phyloP scores from a whole-genome alignment of 495 filamentous ascomycete species.

The Hypoxylon crocopeplum region DNA sequence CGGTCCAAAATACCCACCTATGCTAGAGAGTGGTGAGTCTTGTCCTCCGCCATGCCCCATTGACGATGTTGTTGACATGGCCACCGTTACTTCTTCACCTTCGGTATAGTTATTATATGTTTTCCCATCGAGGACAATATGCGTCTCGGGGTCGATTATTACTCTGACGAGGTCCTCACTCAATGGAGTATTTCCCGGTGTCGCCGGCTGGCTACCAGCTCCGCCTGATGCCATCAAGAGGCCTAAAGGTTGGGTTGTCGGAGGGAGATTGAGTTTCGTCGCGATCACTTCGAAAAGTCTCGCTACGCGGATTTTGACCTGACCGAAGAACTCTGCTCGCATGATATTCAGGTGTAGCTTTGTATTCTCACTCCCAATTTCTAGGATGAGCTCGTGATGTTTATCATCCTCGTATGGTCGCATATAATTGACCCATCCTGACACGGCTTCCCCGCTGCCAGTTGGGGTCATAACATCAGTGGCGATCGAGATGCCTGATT shows the following conservation, averaged over 20 bases:
- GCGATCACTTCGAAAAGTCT: slow-evolving; percentile 80
- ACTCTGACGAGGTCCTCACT: slow-evolving; percentile 76
- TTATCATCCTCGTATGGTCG: slow-evolving; percentile 83
- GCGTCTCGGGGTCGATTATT: slow-evolving; percentile 68
- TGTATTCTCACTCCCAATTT: slow-evolving; percentile 74
- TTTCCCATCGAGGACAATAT: slow-evolving; percentile 74
- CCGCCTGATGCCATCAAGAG: slow-evolving; percentile 67
- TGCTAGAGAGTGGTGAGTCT: slow-evolving; percentile 45
- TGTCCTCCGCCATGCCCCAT: slow-evolving; percentile 39
- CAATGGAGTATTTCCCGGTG: slow-evolving; percentile 73
- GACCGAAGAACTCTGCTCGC: slow-evolving; percentile 74
- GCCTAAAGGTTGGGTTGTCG: slow-evolving; percentile 68
- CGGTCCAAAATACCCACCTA: slow-evolving; percentile 30
- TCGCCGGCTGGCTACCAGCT: slow-evolving; percentile 60
- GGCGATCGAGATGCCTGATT: slow-evolving; percentile 76
- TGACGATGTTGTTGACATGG: slow-evolving; percentile 44
- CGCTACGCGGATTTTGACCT: slow-evolving; percentile 70
- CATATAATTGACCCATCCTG: slow-evolving; percentile 76
- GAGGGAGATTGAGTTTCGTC: slow-evolving; percentile 77
- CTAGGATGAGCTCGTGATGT: slow-evolving; percentile 76
- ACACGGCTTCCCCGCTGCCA: slow-evolving; percentile 39
- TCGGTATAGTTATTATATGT: slow-evolving; percentile 41
- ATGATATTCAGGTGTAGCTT: slow-evolving; percentile 61
- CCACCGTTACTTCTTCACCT: slow-evolving; percentile 35
- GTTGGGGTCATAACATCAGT: slow-evolving; percentile 47